Conservation (phyloP, 345 rosid genomes). For the Hibiscus syriacus region DNA sequence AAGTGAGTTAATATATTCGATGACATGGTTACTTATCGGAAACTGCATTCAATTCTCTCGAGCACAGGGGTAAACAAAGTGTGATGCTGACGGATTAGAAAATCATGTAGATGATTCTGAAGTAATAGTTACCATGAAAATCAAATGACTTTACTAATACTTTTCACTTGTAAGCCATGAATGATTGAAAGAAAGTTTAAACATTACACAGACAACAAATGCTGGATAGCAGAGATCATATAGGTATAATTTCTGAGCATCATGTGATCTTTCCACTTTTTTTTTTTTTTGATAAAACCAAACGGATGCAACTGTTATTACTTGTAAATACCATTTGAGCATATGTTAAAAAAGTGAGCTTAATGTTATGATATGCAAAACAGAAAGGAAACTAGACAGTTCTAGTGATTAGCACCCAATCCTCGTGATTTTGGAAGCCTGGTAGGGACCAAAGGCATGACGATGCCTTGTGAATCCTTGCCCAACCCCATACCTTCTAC, state of each 20-base stretch:
- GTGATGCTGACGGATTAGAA: neutral
- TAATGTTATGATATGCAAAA: neutral
- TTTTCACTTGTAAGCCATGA: neutral
- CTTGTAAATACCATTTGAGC: neutral
- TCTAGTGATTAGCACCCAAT: slow-evolving; percentile 49
- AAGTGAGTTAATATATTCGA: neutral
- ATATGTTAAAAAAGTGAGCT: neutral
- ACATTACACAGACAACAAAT: neutral
- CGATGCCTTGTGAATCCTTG: slow-evolving; percentile 63
- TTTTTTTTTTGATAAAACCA: too few species aligned
- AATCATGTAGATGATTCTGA: neutral
- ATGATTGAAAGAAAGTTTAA: neutral
- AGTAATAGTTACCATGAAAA: neutral
- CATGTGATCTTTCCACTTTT: neutral
- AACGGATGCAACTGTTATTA: neutral
- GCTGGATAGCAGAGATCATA: neutral
- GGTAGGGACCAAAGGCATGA: slow-evolving; percentile 52
- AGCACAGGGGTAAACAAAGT: neutral
- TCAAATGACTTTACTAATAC: neutral
- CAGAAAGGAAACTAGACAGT: neutral
- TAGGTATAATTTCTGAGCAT: neutral
- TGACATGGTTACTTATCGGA: neutral
- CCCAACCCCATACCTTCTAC: slow-evolving; percentile 77
- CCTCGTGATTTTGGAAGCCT: slow-evolving; percentile 62
- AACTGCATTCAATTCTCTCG: neutral